These are phyloP conservation scores for Pythium rhizo-oryzae DNA, from an alignment of 352 stramenopile genomes.

Conservation along the genomic window DNA sequence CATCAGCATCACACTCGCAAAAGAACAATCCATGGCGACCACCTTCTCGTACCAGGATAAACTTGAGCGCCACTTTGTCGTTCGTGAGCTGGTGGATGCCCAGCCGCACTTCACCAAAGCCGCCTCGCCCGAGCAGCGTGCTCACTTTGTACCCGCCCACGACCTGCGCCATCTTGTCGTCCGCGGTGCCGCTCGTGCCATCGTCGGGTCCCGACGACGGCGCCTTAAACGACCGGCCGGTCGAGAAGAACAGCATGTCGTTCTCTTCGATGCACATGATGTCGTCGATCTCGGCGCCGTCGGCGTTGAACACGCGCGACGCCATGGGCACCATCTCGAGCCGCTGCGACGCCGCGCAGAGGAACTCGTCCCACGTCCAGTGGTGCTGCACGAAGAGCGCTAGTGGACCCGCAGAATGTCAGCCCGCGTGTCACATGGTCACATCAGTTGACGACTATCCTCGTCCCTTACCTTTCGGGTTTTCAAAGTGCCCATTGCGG, in stretches of 20 bases:
- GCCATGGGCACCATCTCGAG: slow-evolving; percentile 85
- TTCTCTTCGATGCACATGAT: slow-evolving; percentile 92
- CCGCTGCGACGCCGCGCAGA: slow-evolving; percentile 77
- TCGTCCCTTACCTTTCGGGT: slow-evolving; percentile 52
- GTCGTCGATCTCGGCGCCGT: slow-evolving; percentile 87
- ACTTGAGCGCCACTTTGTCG: slow-evolving; percentile 88
- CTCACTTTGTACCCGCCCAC: slow-evolving; percentile 84
- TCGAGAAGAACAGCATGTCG: slow-evolving; percentile 91
- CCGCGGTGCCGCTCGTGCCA: slow-evolving; percentile 30
- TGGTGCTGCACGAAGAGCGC: slow-evolving; percentile 83
- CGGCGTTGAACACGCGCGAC: slow-evolving; percentile 83
- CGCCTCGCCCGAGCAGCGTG: slow-evolving; percentile 73
- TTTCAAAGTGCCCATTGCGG: slow-evolving; percentile 80
- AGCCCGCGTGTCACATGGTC: neutral
- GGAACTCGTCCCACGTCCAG: slow-evolving; percentile 87
- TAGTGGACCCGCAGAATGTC: slow-evolving; percentile 23
- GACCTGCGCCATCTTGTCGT: slow-evolving; percentile 68
- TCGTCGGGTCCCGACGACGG: slow-evolving; percentile 58
- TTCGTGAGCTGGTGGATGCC: slow-evolving; percentile 85
- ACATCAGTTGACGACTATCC: neutral
- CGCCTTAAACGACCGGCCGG: slow-evolving; percentile 74
- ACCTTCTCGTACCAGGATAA: slow-evolving; percentile 75
- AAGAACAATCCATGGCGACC: too few relatives aligned
- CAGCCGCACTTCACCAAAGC: slow-evolving; percentile 81
- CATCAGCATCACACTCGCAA: too few relatives aligned